A percentile compares a stretch with the other conserved stretches of the same genome.
phyloP scores from a whole-genome alignment of 495 filamentous ascomycete genomes.

The Penicillium argentinense region DNA sequence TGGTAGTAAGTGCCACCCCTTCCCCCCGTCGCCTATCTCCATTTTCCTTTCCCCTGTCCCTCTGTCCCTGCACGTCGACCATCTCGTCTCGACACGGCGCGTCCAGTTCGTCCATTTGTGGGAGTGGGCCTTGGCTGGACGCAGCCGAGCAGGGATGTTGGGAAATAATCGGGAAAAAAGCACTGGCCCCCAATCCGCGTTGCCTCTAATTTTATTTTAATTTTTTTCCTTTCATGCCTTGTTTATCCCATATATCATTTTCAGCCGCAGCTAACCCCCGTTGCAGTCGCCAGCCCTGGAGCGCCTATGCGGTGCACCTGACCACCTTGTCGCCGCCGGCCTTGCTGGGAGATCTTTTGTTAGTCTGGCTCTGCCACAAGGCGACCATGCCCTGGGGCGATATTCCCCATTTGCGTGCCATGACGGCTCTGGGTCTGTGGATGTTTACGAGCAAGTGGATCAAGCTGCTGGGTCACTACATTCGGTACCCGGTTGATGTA shows the following conservation, averaged over 20 bases:
- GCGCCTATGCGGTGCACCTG: conserved; percentile 72
- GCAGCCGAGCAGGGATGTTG: too few species aligned
- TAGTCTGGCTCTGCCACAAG: conserved; percentile 54
- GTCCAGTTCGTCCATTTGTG: conserved; percentile 4
- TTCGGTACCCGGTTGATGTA: conserved; percentile 67
- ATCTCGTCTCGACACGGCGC: too few species aligned
- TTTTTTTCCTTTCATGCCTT: not conserved
- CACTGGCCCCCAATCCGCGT: too few species aligned
- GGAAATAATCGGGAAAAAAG: too few species aligned
- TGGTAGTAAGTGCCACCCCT: conserved; percentile 57
- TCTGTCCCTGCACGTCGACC: too few species aligned
- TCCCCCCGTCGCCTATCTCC: conserved; percentile 1
- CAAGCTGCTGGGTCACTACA: conserved; percentile 73
- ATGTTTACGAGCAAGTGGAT: conserved; percentile 75
- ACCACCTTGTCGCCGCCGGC: conserved; percentile 73
- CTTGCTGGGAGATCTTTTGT: conserved; percentile 60
- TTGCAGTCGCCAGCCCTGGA: conserved; percentile 68
- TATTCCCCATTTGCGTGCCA: conserved; percentile 40
- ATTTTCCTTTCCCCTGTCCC: not conserved
- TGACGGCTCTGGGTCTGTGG: conserved; percentile 54
- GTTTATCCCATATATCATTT: conserved; percentile 1
- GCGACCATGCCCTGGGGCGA: conserved; percentile 47
- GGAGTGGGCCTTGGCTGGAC: conserved; percentile 1
- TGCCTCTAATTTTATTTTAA: not conserved
- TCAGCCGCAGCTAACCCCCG: conserved; percentile 31